Evolutionary conservation across 2,329 filamentous ascomycete genomes (phyloP).

Genomic region (Curvularia sp.): DNA sequence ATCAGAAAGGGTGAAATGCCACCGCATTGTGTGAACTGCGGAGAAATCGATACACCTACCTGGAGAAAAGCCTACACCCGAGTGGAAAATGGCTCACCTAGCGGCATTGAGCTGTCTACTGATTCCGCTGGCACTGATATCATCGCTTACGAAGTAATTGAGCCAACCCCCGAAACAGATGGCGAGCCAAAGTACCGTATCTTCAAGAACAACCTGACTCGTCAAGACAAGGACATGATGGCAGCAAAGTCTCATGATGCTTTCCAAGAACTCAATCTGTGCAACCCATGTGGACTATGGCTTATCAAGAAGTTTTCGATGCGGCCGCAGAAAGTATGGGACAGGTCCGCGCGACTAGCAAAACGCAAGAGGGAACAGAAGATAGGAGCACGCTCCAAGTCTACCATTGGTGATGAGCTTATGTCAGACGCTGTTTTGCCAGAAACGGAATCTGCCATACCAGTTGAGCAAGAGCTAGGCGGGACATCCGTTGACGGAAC

Average conservation of each 20-base stretch:
- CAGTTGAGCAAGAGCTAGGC: slow-evolving; percentile 21
- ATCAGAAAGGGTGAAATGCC: slow-evolving; percentile 85
- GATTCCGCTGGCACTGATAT: slow-evolving; percentile 74
- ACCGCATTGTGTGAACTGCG: slow-evolving; percentile 89
- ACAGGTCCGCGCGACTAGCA: slow-evolving; percentile 55
- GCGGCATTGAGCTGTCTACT: slow-evolving; percentile 70
- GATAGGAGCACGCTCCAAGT: slow-evolving; percentile 50
- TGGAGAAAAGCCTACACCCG: slow-evolving; percentile 95
- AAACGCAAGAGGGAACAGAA: slow-evolving; percentile 43
- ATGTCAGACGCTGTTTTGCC: slow-evolving; percentile 43
- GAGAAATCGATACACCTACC: slow-evolving; percentile 92
- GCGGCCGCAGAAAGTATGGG: slow-evolving; percentile 85
- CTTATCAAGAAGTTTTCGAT: slow-evolving; percentile 86
- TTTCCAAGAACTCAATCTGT: slow-evolving; percentile 79
- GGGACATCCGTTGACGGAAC: slow-evolving; percentile 20
- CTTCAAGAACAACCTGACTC: slow-evolving; percentile 75
- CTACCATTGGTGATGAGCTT: slow-evolving; percentile 56
- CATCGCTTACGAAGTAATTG: slow-evolving; percentile 45
- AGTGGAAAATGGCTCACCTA: slow-evolving; percentile 72
- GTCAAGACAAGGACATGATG: slow-evolving; percentile 66
- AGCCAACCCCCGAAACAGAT: slow-evolving; percentile 61
- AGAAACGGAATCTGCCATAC: slow-evolving; percentile 38
- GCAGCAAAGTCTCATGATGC: slow-evolving; percentile 27
- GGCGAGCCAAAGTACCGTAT: slow-evolving; percentile 73
- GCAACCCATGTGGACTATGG: slow-evolving; percentile 97